These are phyloP conservation scores for Pugionium cornutum DNA, from an alignment of 345 rosid species.

Conservation along the genomic window DNA sequence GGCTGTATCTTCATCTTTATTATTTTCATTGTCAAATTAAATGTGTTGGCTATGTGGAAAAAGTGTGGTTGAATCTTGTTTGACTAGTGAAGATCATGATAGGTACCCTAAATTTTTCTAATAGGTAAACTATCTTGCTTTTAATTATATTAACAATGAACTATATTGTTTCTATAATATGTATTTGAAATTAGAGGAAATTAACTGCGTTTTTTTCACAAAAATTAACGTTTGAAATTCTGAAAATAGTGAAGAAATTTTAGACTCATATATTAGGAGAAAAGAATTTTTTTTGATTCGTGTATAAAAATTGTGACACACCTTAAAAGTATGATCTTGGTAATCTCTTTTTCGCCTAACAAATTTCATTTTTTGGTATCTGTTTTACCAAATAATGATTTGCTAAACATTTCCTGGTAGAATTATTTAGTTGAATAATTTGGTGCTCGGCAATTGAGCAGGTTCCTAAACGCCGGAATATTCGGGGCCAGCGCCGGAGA, in stretches of 20 bases:
- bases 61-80: too few species aligned
- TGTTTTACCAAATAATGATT: slow-evolving; percentile 9
- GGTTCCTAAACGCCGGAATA: slow-evolving; percentile 75
- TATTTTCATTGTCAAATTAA: background rate
- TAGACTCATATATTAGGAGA: background rate
- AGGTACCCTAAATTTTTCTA: too few species aligned
- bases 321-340: slow-evolving; percentile 18
- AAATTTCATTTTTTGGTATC: background rate
- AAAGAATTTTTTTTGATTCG: background rate
- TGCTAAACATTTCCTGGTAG: background rate
- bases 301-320: slow-evolving; percentile 6
- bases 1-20: background rate
- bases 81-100: too few species aligned
- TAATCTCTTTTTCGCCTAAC: slow-evolving; percentile 21
- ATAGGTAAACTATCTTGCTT: too few species aligned
- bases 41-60: background rate
- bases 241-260: background rate
- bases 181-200: background rate
- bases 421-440: slow-evolving; percentile 13
- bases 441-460: slow-evolving; percentile 30
- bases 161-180: background rate
- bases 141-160: too few species aligned
- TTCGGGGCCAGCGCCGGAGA: slow-evolving; percentile 55
- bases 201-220: background rate
- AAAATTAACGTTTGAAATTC: background rate